phyloP scores from a whole-genome alignment of 2,329 filamentous ascomycete genomes.

The Penicillium sp. region DNA sequence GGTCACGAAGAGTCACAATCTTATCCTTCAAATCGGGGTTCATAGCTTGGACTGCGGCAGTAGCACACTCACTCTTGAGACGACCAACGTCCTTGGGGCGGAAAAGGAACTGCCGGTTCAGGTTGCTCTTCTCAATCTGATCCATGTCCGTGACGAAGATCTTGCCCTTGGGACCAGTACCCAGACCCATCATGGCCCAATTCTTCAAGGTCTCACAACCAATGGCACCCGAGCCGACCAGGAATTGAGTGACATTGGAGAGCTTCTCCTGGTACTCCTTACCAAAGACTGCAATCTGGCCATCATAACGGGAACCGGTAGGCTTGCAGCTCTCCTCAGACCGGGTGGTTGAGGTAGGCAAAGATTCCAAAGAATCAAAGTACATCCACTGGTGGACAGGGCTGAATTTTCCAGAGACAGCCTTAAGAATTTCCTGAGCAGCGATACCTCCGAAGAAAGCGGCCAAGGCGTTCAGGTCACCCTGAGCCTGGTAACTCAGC shows the following conservation, averaged over 20 bases:
- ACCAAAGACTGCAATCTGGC: constrained; percentile 95
- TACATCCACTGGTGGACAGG: constrained; percentile 97
- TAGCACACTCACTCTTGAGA: constrained; percentile 95
- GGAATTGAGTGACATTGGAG: constrained; percentile 85
- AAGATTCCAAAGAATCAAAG: constrained; percentile 95
- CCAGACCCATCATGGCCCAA: constrained; percentile 98
- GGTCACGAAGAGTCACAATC: constrained; percentile 83
- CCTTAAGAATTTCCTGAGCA: constrained; percentile 94
- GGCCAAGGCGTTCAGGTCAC: constrained; percentile 89
- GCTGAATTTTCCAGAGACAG: constrained; percentile 95
- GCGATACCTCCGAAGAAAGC: constrained; percentile 93
- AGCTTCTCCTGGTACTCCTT: constrained; percentile 94
- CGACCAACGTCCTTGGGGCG: constrained; percentile 89
- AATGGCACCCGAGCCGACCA: constrained; percentile 95
- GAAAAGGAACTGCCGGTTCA: constrained; percentile 97
- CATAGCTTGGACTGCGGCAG: constrained; percentile 89
- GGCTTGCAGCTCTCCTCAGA: constrained; percentile 90
- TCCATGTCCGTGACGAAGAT: constrained; percentile 98
- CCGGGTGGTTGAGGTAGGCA: constrained; percentile 75
- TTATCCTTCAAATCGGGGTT: constrained; percentile 90
- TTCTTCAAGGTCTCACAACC: constrained; percentile 99
- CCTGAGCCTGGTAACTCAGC: constrained; percentile 90
- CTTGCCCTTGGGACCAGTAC: constrained; percentile 83
- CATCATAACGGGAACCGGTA: constrained; percentile 85
- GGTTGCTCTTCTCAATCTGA: constrained; percentile 97